phyloP scores from a whole-genome alignment of 2,329 filamentous ascomycete genomes.

The Nigrospora osmanthi region DNA sequence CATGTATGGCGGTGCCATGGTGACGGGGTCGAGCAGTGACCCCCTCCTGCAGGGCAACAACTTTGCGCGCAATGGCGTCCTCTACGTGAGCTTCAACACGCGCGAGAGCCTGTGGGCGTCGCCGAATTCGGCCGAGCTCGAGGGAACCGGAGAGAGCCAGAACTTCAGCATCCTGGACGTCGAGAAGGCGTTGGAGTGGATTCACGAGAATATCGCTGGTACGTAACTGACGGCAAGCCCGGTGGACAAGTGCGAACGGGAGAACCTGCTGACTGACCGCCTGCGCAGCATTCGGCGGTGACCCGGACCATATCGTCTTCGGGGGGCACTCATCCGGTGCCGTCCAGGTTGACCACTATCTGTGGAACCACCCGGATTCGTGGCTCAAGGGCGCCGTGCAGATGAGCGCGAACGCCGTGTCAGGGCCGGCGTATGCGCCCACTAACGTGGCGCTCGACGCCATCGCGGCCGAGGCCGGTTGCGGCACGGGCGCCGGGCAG shows the following conservation, averaged over 20 bases:
- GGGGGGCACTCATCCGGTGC: conserved; percentile 30
- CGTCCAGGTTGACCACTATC: conserved; percentile 31
- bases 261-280: background rate
- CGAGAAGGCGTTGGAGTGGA: conserved; percentile 28
- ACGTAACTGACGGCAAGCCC: background rate
- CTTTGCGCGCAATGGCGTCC: conserved; percentile 26
- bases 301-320: conserved; percentile 35
- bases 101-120: conserved; percentile 35
- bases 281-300: conserved; percentile 29
- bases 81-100: conserved; percentile 31
- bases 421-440: conserved; percentile 29
- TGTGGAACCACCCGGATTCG: conserved; percentile 29
- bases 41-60: conserved; percentile 26
- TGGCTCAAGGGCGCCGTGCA: conserved; percentile 28
- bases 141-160: conserved; percentile 8
- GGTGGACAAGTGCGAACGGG: background rate
- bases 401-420: conserved; percentile 33
- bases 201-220: conserved; percentile 27
- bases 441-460: conserved; percentile 25
- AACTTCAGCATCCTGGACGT: conserved; percentile 28
- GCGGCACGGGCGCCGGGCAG: conserved; percentile 20
- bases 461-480: conserved; percentile 27
- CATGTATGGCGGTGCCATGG: conserved; percentile 36
- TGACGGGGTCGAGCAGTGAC: conserved; percentile 31
- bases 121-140: conserved; percentile 29